phyloP scores from a whole-genome alignment of 768 basidiomycete genomes.

The Auricularia sp. region DNA sequence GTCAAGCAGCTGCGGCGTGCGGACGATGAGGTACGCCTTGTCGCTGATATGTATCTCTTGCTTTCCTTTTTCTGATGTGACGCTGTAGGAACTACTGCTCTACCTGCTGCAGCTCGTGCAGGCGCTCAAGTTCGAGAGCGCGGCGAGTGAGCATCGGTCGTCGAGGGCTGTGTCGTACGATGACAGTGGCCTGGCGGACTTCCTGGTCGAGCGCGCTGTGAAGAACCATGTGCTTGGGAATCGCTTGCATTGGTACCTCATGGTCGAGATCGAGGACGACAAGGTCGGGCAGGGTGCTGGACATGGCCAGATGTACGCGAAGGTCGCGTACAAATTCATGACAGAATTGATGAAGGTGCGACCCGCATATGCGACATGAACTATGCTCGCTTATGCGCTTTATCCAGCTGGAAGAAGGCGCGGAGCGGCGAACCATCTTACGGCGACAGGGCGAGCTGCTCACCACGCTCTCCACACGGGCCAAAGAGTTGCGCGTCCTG shows the following conservation, averaged over 20 bases:
- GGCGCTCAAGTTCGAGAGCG: conserved; percentile 91
- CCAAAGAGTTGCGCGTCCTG: conserved; percentile 75
- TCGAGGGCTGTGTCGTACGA: conserved; percentile 69
- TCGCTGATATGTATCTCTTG: too few species aligned
- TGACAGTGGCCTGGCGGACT: conserved; percentile 88
- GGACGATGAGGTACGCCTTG: conserved; percentile 63
- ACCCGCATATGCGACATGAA: too few species aligned
- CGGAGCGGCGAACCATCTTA: conserved; percentile 77
- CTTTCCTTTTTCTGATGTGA: too few species aligned
- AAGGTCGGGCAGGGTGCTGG: conserved; percentile 26
- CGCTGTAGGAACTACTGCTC: conserved; percentile 53
- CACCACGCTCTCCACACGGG: conserved; percentile 73
- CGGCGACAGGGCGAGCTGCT: conserved; percentile 86
- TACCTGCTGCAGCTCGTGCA: conserved; percentile 96
- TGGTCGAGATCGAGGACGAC: conserved; percentile 92
- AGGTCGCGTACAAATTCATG: conserved; percentile 85
- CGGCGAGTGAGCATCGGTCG: conserved; percentile 54
- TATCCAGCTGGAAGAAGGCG: conserved; percentile 56
- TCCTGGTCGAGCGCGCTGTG: conserved; percentile 78
- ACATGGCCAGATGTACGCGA: conserved; percentile 87
- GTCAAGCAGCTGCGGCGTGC: conserved; percentile 84
- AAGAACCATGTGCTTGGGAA: conserved; percentile 80
- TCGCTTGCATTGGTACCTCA: conserved; percentile 92
- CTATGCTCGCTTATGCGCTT: too few species aligned
- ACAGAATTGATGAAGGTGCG: conserved; percentile 75